Percentiles rank a stretch among this genome's conserved stretches.
These are phyloP conservation scores for Gloeopeniophorella convolvens DNA, from an alignment of 768 basidiomycete genomes.

Conservation along the genomic window DNA sequence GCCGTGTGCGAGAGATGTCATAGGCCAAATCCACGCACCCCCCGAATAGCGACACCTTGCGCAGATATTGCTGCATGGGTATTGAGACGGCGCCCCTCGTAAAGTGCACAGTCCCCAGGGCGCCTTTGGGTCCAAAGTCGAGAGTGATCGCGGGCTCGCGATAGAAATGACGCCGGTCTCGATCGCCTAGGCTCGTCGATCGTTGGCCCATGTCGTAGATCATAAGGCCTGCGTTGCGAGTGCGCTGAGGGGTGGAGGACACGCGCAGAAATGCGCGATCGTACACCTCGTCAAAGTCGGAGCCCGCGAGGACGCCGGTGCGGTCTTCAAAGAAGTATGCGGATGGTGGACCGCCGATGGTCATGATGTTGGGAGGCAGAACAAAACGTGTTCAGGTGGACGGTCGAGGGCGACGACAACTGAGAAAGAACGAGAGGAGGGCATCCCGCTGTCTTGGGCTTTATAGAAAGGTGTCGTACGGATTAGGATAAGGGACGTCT, in stretches of 20 bases:
- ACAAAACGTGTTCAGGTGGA: not conserved
- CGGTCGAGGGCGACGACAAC: too few relatives aligned
- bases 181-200: conserved; percentile 47
- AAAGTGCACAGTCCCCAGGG: conserved; percentile 57
- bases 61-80: conserved; percentile 59
- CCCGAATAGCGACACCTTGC: conserved; percentile 57
- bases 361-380: conserved; percentile 8
- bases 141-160: conserved; percentile 51
- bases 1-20: not conserved
- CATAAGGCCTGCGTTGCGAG: conserved; percentile 33
- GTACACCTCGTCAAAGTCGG: conserved; percentile 75
- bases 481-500: not conserved
- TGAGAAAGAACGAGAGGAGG: too few relatives aligned
- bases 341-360: conserved; percentile 18
- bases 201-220: conserved; percentile 64
- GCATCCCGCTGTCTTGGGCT: not conserved
- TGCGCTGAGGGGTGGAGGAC: conserved; percentile 35
- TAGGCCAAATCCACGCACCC: conserved; percentile 39
- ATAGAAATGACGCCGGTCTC: conserved; percentile 44
- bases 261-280: conserved; percentile 69
- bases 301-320: conserved; percentile 44
- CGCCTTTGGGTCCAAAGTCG: conserved; percentile 51
- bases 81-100: conserved; percentile 37
- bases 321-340: conserved; percentile 63
- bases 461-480: conserved; percentile 7